Conservation (phyloP, 768 basidiomycete genomes). For the Tricholoma sp. region DNA sequence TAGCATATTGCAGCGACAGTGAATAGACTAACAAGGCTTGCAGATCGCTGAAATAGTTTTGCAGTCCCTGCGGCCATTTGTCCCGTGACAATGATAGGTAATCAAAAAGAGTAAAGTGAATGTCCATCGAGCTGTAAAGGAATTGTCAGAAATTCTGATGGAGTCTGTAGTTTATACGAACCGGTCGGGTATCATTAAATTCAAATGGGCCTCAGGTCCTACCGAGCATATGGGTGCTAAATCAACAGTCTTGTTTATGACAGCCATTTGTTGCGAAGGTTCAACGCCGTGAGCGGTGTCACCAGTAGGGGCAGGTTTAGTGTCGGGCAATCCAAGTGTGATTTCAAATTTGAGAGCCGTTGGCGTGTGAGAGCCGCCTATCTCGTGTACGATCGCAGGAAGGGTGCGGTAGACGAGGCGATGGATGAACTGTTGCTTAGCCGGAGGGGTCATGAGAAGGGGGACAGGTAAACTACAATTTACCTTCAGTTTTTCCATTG, state of each 20-base stretch:
- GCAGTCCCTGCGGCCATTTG: slow-evolving; percentile 37
- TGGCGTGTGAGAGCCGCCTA: not conserved
- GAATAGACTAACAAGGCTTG: slow-evolving; percentile 36
- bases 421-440: slow-evolving; percentile 33
- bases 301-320: not conserved
- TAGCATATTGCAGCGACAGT: not conserved
- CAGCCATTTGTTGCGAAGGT: not conserved
- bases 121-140: slow-evolving; percentile 48
- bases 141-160: not conserved
- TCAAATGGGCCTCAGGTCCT: slow-evolving; percentile 33
- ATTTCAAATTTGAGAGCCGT: slow-evolving; percentile 35
- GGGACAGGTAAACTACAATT: slow-evolving; percentile 14
- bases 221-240: slow-evolving; percentile 24
- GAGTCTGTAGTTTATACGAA: slow-evolving; percentile 15
- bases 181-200: slow-evolving; percentile 58
- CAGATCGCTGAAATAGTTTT: slow-evolving; percentile 35
- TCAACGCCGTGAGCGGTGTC: not conserved
- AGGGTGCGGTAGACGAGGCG: slow-evolving; percentile 45
- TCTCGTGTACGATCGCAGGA: slow-evolving; percentile 5
- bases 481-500: not conserved
- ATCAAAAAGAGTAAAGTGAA: slow-evolving; percentile 42
- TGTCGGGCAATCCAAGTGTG: slow-evolving; percentile 17
- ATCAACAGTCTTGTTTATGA: slow-evolving; percentile 5
- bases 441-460: not conserved
- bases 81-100: slow-evolving; percentile 19